These are phyloP conservation scores for Penicillium sp. DNA, from an alignment of 2,329 filamentous ascomycete genomes.

Conservation along the genomic window DNA sequence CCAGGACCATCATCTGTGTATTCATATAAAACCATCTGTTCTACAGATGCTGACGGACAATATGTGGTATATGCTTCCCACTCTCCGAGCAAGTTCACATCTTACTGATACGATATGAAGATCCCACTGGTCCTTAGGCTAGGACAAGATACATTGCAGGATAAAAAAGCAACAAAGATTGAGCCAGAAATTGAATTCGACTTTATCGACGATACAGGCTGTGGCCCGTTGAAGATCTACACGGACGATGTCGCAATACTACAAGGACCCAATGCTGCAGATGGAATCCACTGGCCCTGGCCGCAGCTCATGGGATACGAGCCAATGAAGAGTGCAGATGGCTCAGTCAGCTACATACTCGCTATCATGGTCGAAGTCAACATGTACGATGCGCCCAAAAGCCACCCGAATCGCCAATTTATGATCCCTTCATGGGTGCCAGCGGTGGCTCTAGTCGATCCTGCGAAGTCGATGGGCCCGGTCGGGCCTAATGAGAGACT, in stretches of 20 bases:
- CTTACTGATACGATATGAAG: neutral
- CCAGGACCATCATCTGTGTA: neutral
- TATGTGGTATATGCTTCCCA: neutral
- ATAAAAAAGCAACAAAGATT: neutral
- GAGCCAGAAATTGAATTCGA: neutral
- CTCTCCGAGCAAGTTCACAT: neutral
- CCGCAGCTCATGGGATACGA: neutral
- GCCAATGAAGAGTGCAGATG: neutral
- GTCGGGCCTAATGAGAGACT: neutral
- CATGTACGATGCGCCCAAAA: neutral
- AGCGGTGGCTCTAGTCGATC: neutral
- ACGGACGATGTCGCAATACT: neutral
- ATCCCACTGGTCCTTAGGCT: neutral
- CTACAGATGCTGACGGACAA: neutral
- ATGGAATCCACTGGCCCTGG: neutral
- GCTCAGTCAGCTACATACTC: neutral
- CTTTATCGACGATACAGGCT: neutral
- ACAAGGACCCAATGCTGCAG: neutral
- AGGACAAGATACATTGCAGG: neutral
- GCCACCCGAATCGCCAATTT: neutral
- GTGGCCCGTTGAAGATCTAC: neutral
- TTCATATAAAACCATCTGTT: neutral
- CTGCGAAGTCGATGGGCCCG: neutral
- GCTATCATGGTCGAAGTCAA: constrained; percentile 1
- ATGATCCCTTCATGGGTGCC: neutral